Conservation (phyloP, 805 yeast species). For the Suhomyces sp. region DNA sequence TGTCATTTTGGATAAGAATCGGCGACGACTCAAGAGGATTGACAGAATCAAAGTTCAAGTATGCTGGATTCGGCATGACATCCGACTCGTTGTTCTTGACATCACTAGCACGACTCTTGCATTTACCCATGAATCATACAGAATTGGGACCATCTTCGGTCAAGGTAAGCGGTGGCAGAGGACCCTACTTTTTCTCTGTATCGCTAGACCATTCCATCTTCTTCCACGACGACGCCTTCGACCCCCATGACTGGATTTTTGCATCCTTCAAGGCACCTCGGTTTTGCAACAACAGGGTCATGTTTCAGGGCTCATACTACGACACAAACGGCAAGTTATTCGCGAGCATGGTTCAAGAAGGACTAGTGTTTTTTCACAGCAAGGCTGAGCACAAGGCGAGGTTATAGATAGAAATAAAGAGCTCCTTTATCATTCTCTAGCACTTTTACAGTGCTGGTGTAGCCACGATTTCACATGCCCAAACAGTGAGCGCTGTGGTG, state of each 20-base stretch:
- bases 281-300: conserved; percentile 29
- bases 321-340: conserved; percentile 26
- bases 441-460: background rate
- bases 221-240: conserved; percentile 35
- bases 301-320: conserved; percentile 29
- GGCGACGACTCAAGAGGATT: conserved; percentile 14
- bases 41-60: conserved; percentile 17
- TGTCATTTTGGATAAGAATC: conserved; percentile 32
- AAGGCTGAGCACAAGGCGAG: conserved; percentile 20
- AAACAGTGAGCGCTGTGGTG: background rate
- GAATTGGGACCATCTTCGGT: background rate
- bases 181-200: conserved; percentile 28
- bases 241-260: conserved; percentile 32
- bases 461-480: background rate
- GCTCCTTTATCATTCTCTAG: background rate
- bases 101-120: conserved; percentile 26
- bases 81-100: conserved; percentile 34
- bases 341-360: conserved; percentile 35
- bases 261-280: conserved; percentile 28
- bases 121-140: conserved; percentile 18
- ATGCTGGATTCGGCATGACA: conserved; percentile 30
- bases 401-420: conserved; percentile 6
- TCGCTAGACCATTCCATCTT: conserved; percentile 35
- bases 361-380: conserved; percentile 25
- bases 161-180: conserved; percentile 13